Percentiles rank a stretch among this genome's conserved stretches.
phyloP scores from a whole-genome alignment of 352 stramenopile species.

The Phytophthora crassamura region DNA sequence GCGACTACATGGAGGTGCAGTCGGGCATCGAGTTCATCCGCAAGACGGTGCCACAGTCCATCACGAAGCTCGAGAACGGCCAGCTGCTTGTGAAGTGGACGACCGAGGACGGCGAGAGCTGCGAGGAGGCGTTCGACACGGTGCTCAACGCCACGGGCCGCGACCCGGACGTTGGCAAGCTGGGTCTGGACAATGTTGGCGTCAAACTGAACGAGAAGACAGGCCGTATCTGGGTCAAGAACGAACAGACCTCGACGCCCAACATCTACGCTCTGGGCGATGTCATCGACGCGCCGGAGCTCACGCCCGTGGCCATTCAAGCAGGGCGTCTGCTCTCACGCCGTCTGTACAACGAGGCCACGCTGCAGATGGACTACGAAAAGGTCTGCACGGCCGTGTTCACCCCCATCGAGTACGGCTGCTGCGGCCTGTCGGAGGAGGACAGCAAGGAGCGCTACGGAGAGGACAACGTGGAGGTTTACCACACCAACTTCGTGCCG shows the following conservation, averaged over 20 bases:
- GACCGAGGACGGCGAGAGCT: slow-evolving; percentile 53
- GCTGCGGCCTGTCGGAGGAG: slow-evolving; percentile 97
- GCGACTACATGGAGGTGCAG: slow-evolving; percentile 92
- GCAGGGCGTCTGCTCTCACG: slow-evolving; percentile 91
- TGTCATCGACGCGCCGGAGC: slow-evolving; percentile 96
- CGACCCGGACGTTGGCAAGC: slow-evolving; percentile 91
- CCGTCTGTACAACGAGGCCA: slow-evolving; percentile 90
- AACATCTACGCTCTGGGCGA: slow-evolving; percentile 98
- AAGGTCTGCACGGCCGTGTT: slow-evolving; percentile 95
- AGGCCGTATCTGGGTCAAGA: slow-evolving; percentile 90
- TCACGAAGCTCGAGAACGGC: slow-evolving; percentile 91
- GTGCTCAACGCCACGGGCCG: slow-evolving; percentile 96
- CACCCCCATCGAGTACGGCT: slow-evolving; percentile 98
- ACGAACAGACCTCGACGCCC: slow-evolving; percentile 94
- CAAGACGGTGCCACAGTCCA: slow-evolving; percentile 89
- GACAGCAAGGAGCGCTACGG: slow-evolving; percentile 91
- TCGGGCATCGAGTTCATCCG: slow-evolving; percentile 93
- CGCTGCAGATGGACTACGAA: slow-evolving; percentile 92
- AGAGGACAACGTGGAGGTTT: slow-evolving; percentile 94
- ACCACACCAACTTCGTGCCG: slow-evolving; percentile 96
- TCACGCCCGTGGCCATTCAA: slow-evolving; percentile 98
- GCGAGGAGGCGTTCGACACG: slow-evolving; percentile 95
- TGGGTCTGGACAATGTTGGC: slow-evolving; percentile 88
- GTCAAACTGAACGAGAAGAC: slow-evolving; percentile 92
- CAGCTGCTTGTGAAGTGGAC: slow-evolving; percentile 88